Conservation (phyloP, 2,329 filamentous ascomycete species). For the Diaporthe citriasiana region DNA sequence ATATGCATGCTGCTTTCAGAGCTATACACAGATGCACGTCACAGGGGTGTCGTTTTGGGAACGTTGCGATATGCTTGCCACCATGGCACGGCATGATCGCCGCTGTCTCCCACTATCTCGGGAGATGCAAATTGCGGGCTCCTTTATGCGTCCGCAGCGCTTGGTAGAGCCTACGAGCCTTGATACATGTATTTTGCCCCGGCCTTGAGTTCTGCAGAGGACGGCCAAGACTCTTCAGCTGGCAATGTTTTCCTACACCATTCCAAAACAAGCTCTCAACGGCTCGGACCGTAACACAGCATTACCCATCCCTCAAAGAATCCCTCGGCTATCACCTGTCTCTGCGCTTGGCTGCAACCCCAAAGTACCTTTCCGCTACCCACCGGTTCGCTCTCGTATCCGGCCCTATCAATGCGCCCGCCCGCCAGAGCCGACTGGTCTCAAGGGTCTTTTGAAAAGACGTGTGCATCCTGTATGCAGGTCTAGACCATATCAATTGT, state of each 20-base stretch:
- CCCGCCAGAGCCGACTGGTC: background rate
- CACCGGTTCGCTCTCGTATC: constrained; percentile 16
- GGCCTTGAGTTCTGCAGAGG: no score
- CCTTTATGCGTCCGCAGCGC: background rate
- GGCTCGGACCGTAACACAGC: constrained; percentile 2
- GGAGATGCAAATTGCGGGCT: background rate
- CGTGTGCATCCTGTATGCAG: background rate
- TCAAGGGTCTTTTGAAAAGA: background rate
- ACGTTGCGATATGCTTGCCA: background rate
- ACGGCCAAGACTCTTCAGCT: background rate
- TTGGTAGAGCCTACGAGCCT: background rate
- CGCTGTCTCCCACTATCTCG: no score
- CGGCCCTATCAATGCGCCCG: background rate
- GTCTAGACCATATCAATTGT: background rate
- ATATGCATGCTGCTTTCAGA: background rate
- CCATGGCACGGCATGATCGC: background rate
- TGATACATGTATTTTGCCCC: background rate
- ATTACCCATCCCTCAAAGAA: background rate
- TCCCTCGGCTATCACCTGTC: background rate
- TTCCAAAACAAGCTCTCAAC: background rate
- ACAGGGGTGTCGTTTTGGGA: background rate
- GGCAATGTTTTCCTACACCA: background rate
- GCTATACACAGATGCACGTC: background rate
- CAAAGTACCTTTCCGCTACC: background rate
- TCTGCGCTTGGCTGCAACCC: background rate